Percentiles rank a stretch among this genome's conserved stretches.
These are phyloP conservation scores for Rosa chinensis DNA, from an alignment of 306 rosid genomes.

Conservation along the genomic window DNA sequence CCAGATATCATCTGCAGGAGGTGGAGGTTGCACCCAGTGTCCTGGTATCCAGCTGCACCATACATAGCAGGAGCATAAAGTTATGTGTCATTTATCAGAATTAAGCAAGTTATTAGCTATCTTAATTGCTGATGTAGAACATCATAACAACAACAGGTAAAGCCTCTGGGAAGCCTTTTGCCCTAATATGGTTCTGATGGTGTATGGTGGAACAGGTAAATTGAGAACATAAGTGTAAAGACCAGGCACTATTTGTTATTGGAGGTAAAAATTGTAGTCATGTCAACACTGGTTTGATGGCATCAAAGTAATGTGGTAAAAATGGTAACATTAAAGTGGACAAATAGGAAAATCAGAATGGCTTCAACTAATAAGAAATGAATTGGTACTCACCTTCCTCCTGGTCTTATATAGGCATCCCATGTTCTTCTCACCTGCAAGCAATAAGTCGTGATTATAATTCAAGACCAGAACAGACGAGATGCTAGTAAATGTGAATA, in stretches of 20 bases:
- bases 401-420: constrained; percentile 89
- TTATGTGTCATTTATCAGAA: neutral
- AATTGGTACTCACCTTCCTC: constrained; percentile 71
- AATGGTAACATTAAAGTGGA: neutral
- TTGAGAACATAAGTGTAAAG: neutral
- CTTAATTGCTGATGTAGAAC: neutral
- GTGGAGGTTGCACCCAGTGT: constrained; percentile 86
- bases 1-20: constrained; percentile 89
- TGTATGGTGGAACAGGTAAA: neutral
- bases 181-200: neutral
- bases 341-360: neutral
- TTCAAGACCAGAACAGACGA: constrained; percentile 9
- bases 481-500: neutral
- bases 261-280: neutral
- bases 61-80: neutral
- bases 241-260: neutral
- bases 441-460: constrained; percentile 11
- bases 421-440: constrained; percentile 94
- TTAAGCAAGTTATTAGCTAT: neutral
- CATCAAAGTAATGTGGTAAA: neutral
- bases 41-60: constrained; percentile 82
- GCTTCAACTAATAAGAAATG: neutral
- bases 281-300: neutral
- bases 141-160: neutral
- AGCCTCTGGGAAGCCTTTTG: neutral